phyloP scores from a whole-genome alignment of 805 yeast genomes.

The Teunomyces kruisii region DNA sequence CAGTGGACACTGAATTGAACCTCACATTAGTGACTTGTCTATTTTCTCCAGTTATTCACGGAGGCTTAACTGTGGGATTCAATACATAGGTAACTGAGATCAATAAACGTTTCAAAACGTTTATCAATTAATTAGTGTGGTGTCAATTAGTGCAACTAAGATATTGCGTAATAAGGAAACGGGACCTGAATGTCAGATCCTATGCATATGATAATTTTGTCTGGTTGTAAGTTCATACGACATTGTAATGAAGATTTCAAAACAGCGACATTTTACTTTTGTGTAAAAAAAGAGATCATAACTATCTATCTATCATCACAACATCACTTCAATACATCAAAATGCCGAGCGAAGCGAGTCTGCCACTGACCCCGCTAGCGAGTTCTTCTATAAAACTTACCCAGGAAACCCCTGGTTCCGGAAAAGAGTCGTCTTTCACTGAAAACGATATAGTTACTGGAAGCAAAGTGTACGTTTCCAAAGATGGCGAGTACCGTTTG shows the following conservation, averaged over 20 bases:
- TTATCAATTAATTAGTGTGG: no score
- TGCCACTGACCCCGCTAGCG: neutral
- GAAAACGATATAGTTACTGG: slow-evolving; percentile 64
- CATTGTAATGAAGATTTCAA: neutral
- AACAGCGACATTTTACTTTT: neutral
- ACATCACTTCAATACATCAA: neutral
- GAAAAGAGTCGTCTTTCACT: slow-evolving; percentile 16
- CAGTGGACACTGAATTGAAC: no score
- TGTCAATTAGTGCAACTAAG: no score
- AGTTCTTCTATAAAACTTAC: neutral
- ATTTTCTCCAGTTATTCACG: no score
- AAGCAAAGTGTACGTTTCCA: slow-evolving; percentile 76
- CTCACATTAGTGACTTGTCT: no score
- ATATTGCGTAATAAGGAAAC: no score
- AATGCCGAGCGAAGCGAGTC: slow-evolving; percentile 3
- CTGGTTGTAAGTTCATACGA: neutral
- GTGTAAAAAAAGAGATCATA: neutral
- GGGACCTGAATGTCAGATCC: no score
- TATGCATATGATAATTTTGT: no score
- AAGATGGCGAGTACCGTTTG: slow-evolving; percentile 74
- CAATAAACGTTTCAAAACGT: no score
- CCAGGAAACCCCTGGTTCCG: neutral
- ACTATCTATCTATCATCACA: neutral
- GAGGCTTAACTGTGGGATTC: no score
- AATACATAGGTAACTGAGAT: no score